A percentile compares a stretch with the other conserved stretches of the same genome.
Evolutionary conservation across 2,329 filamentous ascomycete species (phyloP).

Genomic region (Ciborinia camelliae): DNA sequence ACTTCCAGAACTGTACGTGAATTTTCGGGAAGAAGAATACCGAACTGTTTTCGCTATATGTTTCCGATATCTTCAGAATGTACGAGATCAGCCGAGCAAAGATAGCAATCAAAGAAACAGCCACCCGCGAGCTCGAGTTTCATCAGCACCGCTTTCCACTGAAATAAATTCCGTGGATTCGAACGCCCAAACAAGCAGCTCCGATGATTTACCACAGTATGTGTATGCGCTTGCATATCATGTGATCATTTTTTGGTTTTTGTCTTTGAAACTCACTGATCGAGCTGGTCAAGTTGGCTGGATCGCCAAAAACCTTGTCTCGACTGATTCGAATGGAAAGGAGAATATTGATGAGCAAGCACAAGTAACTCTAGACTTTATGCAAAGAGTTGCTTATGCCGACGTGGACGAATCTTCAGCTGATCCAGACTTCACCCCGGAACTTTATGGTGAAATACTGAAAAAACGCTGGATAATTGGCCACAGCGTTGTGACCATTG

Average conservation of each 20-base stretch:
- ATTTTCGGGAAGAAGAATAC: constrained; percentile 88
- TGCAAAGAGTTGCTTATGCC: constrained; percentile 83
- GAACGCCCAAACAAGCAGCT: constrained; percentile 41
- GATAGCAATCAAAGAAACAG: constrained; percentile 39
- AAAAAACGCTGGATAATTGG: constrained; percentile 71
- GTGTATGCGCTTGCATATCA: constrained; percentile 93
- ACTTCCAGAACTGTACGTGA: constrained; percentile 78
- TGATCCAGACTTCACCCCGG: constrained; percentile 61
- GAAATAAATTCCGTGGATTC: constrained; percentile 44
- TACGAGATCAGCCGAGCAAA: constrained; percentile 59
- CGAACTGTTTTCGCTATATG: constrained; percentile 93
- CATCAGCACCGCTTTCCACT: constrained; percentile 28
- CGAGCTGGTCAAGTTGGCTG: constrained; percentile 80
- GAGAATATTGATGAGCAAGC: constrained; percentile 86
- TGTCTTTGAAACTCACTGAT: constrained; percentile 81
- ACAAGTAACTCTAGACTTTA: constrained; percentile 89
- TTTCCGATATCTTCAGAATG: constrained; percentile 87
- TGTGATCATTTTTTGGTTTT: constrained; percentile 95
- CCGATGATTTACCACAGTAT: constrained; percentile 85
- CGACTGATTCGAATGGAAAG: constrained; percentile 70
- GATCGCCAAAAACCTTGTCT: constrained; percentile 81
- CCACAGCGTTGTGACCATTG: constrained; percentile 69
- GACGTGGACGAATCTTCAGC: constrained; percentile 75
- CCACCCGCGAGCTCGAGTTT: constrained; percentile 34
- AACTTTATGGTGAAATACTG: constrained; percentile 62